A percentile compares a stretch with the other conserved stretches of the same genome.
Conservation (phyloP, 2,329 filamentous ascomycete species). For the Fusarium transvaalense region DNA sequence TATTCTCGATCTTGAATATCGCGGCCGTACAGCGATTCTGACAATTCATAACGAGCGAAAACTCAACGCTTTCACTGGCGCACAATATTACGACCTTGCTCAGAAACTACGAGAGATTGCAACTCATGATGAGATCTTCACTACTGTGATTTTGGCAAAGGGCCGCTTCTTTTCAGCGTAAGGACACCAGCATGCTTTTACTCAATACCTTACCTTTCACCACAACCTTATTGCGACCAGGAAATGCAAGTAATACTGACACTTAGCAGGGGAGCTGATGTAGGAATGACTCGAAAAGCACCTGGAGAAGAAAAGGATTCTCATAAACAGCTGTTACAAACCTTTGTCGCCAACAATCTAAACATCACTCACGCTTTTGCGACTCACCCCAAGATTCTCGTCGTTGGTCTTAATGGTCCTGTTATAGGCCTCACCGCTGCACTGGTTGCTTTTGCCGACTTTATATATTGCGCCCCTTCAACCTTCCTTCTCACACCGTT, state of each 20-base stretch:
- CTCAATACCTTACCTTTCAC: background rate
- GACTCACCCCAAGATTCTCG: slow-evolving; percentile 92
- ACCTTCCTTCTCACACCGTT: slow-evolving; percentile 93
- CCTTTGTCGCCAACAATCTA: slow-evolving; percentile 87
- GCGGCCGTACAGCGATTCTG: slow-evolving; percentile 72
- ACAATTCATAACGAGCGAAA: slow-evolving; percentile 88
- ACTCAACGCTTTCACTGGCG: slow-evolving; percentile 82
- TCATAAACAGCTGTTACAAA: slow-evolving; percentile 70
- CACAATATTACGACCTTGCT: slow-evolving; percentile 82
- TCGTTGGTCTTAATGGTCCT: slow-evolving; percentile 92
- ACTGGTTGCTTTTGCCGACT: slow-evolving; percentile 85
- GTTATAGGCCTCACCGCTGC: slow-evolving; percentile 90
- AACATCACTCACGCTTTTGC: slow-evolving; percentile 92
- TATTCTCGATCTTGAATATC: slow-evolving; percentile 57
- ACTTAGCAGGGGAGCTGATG: slow-evolving; percentile 79
- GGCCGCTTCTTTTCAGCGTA: slow-evolving; percentile 93
- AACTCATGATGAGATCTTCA: slow-evolving; percentile 80
- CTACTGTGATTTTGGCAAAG: slow-evolving; percentile 86
- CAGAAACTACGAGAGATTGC: slow-evolving; percentile 82
- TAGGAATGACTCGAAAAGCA: slow-evolving; percentile 66
- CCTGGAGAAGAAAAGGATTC: slow-evolving; percentile 55
- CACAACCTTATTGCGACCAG: background rate
- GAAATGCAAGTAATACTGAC: slow-evolving; percentile 14
- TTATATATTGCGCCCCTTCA: slow-evolving; percentile 86
- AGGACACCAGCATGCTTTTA: slow-evolving; percentile 47